Conservation (phyloP, 2,329 filamentous ascomycete genomes). For the Epichloe bromicola region DNA sequence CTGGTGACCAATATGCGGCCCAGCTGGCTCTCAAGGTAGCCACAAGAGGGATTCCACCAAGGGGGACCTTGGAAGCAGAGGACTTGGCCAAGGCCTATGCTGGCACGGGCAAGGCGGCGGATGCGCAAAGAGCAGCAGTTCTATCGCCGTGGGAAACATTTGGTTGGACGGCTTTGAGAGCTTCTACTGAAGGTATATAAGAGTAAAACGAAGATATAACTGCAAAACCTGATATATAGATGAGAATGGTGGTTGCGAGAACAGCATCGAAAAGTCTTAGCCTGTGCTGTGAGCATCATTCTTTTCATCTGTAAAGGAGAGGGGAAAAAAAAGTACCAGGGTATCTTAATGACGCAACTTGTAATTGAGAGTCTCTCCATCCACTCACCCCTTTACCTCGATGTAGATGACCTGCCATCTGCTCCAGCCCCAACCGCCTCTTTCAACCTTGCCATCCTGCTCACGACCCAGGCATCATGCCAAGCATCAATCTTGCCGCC, state of each 20-base stretch:
- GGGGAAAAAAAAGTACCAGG: no score
- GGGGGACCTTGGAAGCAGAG: constrained; percentile 51
- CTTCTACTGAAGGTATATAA: constrained; percentile 14
- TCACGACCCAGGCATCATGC: constrained; percentile 65
- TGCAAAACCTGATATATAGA: background rate
- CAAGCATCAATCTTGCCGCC: constrained; percentile 77
- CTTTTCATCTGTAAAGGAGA: no score
- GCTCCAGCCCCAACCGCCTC: constrained; percentile 33
- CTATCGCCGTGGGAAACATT: constrained; percentile 64
- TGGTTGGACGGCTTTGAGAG: constrained; percentile 49
- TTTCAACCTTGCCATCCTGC: constrained; percentile 56
- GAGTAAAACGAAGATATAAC: constrained; percentile 7
- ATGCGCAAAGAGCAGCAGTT: constrained; percentile 67
- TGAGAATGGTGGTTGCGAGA: background rate
- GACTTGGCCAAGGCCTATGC: constrained; percentile 64
- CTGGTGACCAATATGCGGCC: constrained; percentile 41
- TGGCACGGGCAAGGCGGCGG: constrained; percentile 54
- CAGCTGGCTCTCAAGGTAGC: constrained; percentile 79
- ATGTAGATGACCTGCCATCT: background rate
- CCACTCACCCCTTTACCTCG: background rate
- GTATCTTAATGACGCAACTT: background rate
- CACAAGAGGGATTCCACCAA: constrained; percentile 57
- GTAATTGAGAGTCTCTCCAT: constrained; percentile 2
- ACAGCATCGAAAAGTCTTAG: no score
- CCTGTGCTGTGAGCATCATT: no score